These are phyloP conservation scores for Knoxdaviesia capensis DNA, from an alignment of 2,329 filamentous ascomycete species.

Conservation along the genomic window DNA sequence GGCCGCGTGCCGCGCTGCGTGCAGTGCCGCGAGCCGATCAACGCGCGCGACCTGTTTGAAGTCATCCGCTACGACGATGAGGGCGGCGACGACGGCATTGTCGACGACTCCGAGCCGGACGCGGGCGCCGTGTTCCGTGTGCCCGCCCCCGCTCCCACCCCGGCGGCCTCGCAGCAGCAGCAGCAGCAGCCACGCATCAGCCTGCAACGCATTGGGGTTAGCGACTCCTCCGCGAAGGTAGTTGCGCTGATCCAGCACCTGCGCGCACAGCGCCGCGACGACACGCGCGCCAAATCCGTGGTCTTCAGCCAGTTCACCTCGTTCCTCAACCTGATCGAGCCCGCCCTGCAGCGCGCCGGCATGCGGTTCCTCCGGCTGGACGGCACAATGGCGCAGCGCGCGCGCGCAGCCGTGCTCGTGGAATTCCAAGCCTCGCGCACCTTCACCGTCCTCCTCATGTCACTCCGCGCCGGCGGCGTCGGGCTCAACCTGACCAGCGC, in stretches of 20 bases:
- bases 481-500: constrained; percentile 84
- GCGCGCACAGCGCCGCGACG: constrained; percentile 41
- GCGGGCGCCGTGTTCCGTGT: background rate
- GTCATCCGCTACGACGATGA: constrained; percentile 63
- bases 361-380: constrained; percentile 78
- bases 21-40: constrained; percentile 72
- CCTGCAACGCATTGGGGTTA: constrained; percentile 37
- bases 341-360: constrained; percentile 49
- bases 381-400: constrained; percentile 73
- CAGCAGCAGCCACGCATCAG: constrained; percentile 29
- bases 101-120: background rate
- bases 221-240: constrained; percentile 73
- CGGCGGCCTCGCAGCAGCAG: no score
- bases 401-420: constrained; percentile 55
- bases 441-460: constrained; percentile 63
- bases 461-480: constrained; percentile 76
- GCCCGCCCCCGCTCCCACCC: no score
- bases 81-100: constrained; percentile 12
- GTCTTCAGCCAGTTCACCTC: constrained; percentile 97
- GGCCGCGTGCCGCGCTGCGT: constrained; percentile 66
- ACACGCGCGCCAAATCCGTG: constrained; percentile 64
- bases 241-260: constrained; percentile 60
- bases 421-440: constrained; percentile 42
- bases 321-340: constrained; percentile 79
- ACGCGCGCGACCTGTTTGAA: constrained; percentile 72